Base-by-base conservation (phyloP, 805 yeast species). In the Lipomyces mesembrius region DNA sequence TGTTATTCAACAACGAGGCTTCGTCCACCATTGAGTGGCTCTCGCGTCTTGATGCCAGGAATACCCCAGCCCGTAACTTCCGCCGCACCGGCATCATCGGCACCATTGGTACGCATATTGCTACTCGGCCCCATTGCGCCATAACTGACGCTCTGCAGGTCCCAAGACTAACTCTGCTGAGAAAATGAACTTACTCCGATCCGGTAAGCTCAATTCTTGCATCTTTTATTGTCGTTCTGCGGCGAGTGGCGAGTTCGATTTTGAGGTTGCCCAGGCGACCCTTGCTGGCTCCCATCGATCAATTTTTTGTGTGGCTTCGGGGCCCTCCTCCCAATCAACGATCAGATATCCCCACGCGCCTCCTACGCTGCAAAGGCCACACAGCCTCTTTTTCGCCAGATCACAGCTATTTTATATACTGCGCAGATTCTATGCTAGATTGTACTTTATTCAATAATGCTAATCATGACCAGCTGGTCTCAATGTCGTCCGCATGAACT, bases 401-500 rank as follows among this genome's bases (percentile, higher is more conserved):
- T 22, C 8, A 12, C 8, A n/a, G 6, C 49, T 43, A n/a, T n/a
- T 7, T 43, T n/a, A 37, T 43, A 43, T 43, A 5, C 49, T 43
- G 43, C 43, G 5, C 17, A 12, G n/a, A 43, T 43, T 17, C 7
- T 43, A 17, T 43, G 8, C 22, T 5, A 17, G 20, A n/a, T 43
- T 43, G 49, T 43, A 43, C 49, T 43, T 17, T n/a, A n/a, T 2
- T 43, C 49, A 43, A 4, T 25, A 22, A 9, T 27, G 37, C 60
- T 39, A 46, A 35, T n/a, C 52, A 35, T 35, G 37, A 14, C 11
- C 51, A 74, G 97, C 98, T 71, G 99, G 99, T 79, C 86, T 95
- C 75, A 95, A 94, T 87, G 91, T 95, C 79, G 98, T 92, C 64
- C 90, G 99, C 81, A 92, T 95, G 98, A 95, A 95, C 89, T 95